Percentiles rank a stretch among this genome's conserved stretches.
phyloP scores from a whole-genome alignment of 345 rosid species.

The Pistacia integerrima region DNA sequence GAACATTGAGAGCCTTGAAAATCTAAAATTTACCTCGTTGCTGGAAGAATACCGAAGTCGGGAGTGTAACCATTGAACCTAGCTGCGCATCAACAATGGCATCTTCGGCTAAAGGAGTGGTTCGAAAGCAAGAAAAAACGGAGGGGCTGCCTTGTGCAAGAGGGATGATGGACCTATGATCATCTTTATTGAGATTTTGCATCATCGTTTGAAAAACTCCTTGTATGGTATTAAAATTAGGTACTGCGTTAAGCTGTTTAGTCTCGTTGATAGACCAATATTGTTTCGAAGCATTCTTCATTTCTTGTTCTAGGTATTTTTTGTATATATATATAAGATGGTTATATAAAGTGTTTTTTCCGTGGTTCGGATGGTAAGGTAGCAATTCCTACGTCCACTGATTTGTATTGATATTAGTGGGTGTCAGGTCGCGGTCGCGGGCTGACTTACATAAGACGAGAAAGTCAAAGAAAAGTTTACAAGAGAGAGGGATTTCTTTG shows the following conservation, averaged over 20 bases:
- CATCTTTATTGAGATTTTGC: conserved; percentile 31
- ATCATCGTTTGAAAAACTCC: conserved; percentile 18
- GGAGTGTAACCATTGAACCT: conserved; percentile 46
- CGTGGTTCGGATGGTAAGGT: too few relatives aligned
- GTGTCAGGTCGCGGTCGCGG: too few relatives aligned
- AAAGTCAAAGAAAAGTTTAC: too few relatives aligned
- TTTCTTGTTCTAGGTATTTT: not conserved
- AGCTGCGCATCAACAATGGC: conserved; percentile 50
- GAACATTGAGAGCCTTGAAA: conserved; percentile 36
- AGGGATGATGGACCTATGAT: conserved; percentile 32
- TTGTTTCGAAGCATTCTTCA: conserved; percentile 15
- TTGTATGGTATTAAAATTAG: conserved; percentile 10
- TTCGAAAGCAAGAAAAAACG: conserved; percentile 40
- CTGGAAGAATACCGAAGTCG: conserved; percentile 21
- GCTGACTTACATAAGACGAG: too few relatives aligned
- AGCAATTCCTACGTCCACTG: too few relatives aligned
- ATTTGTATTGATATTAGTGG: too few relatives aligned
- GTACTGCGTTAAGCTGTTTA: not conserved
- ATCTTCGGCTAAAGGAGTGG: conserved; percentile 39
- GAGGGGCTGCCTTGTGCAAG: conserved; percentile 66
- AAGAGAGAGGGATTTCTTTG: too few relatives aligned
- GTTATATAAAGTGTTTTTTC: too few relatives aligned
- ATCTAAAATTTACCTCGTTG: conserved; percentile 24
- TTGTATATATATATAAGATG: too few relatives aligned
- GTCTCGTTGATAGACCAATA: conserved; percentile 23